Percentiles rank a stretch among this genome's conserved stretches.
phyloP scores from a whole-genome alignment of 805 yeast genomes.

The Suhomyces emberorum region DNA sequence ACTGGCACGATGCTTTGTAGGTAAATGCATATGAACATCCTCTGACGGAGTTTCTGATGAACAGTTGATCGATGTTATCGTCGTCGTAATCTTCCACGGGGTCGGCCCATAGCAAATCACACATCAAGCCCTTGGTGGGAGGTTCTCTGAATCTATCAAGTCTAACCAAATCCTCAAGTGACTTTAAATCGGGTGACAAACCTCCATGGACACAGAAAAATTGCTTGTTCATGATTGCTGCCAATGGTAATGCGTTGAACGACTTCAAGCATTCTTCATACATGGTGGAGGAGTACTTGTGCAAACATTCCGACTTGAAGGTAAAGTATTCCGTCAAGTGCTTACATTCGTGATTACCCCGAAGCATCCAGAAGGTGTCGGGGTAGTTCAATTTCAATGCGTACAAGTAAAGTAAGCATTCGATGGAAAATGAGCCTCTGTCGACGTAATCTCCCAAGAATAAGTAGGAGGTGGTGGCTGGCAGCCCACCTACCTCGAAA shows the following conservation, averaged over 20 bases:
- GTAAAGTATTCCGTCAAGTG: slow-evolving; percentile 94
- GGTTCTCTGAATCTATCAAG: slow-evolving; percentile 87
- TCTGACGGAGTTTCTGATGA: slow-evolving; percentile 67
- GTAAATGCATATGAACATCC: slow-evolving; percentile 93
- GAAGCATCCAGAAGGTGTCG: slow-evolving; percentile 67
- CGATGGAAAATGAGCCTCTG: slow-evolving; percentile 87
- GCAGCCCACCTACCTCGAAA: slow-evolving; percentile 92
- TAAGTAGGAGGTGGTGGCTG: slow-evolving; percentile 68
- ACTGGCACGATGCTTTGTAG: slow-evolving; percentile 75
- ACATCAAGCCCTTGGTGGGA: slow-evolving; percentile 90
- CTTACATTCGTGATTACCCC: slow-evolving; percentile 95
- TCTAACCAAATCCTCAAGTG: slow-evolving; percentile 62
- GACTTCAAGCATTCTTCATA: slow-evolving; percentile 75
- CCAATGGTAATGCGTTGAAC: slow-evolving; percentile 84
- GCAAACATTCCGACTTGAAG: slow-evolving; percentile 83
- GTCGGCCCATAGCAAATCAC: slow-evolving; percentile 95
- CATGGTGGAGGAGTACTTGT: slow-evolving; percentile 65
- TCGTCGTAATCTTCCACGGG: slow-evolving; percentile 87
- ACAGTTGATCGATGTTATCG: slow-evolving; percentile 43
- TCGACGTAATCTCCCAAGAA: slow-evolving; percentile 95
- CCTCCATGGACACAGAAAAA: slow-evolving; percentile 98
- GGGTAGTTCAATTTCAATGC: slow-evolving; percentile 77
- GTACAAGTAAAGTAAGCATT: slow-evolving; percentile 72
- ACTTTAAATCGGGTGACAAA: slow-evolving; percentile 75
- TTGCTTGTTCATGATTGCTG: slow-evolving; percentile 90